A percentile compares a stretch with the other conserved stretches of the same genome.
These are phyloP conservation scores for Cercis canadensis DNA, from an alignment of 306 rosid species.

Conservation along the genomic window DNA sequence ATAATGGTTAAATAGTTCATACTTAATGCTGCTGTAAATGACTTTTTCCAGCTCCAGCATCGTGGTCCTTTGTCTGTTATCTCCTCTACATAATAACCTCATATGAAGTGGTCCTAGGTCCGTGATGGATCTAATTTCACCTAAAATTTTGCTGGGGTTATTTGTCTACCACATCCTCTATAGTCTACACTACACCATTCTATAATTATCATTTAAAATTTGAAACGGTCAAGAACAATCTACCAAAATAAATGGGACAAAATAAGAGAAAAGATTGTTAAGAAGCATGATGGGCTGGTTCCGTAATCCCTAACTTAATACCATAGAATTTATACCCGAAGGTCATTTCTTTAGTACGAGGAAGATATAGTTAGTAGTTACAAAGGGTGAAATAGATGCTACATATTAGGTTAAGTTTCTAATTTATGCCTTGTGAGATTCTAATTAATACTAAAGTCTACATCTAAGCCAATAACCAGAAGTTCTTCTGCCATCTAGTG, in stretches of 20 bases:
- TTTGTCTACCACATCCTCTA: too few relatives aligned
- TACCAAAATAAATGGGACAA: not conserved
- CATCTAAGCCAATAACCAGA: constrained; percentile 91
- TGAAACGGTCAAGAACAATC: not conserved
- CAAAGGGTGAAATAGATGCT: constrained; percentile 40
- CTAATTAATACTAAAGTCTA: constrained; percentile 3
- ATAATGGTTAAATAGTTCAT: too few relatives aligned
- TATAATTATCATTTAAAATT: not conserved
- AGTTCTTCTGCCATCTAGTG: constrained; percentile 96
- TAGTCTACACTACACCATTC: too few relatives aligned
- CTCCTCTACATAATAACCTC: too few relatives aligned
- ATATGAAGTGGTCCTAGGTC: too few relatives aligned
- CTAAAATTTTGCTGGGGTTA: too few relatives aligned
- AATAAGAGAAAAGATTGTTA: not conserved
- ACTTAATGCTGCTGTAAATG: too few relatives aligned
- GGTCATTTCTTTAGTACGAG: constrained; percentile 25
- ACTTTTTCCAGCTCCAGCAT: too few relatives aligned
- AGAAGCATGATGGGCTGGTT: constrained; percentile 27
- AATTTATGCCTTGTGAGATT: constrained; percentile 20
- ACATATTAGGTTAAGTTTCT: constrained; percentile 35
- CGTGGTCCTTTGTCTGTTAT: too few relatives aligned
- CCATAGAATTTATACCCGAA: not conserved
- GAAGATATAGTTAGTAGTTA: constrained; percentile 56
- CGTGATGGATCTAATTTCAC: too few relatives aligned
- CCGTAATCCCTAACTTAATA: not conserved